phyloP scores from a whole-genome alignment of 2,329 filamentous ascomycete species.

The Cryphonectria parasitica region DNA sequence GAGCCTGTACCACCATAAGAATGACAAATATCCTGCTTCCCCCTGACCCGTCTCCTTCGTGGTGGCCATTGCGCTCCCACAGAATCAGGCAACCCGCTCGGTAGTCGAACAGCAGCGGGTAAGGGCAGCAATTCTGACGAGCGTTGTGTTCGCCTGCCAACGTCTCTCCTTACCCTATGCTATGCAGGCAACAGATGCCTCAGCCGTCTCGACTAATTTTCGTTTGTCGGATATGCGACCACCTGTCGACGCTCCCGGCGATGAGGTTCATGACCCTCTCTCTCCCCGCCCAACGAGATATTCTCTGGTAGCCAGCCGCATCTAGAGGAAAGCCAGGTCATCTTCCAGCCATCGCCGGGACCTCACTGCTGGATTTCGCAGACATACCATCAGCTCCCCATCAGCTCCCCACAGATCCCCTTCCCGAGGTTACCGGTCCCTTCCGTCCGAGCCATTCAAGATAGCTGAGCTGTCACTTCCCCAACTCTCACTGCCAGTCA shows the following conservation, averaged over 20 bases:
- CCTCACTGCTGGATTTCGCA: slow-evolving; percentile 14
- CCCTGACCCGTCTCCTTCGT: slow-evolving; percentile 13
- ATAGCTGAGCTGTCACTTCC: slow-evolving; percentile 1
- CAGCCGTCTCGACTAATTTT: slow-evolving; percentile 8
- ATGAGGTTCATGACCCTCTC: slow-evolving; percentile 12
- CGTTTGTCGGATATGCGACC: slow-evolving; percentile 20
- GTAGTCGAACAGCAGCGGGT: slow-evolving; percentile 22
- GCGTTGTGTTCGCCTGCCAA: neutral
- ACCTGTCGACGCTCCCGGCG: slow-evolving; percentile 15
- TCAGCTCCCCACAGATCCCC: slow-evolving; percentile 4
- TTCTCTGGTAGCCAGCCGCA: slow-evolving; percentile 6
- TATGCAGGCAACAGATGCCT: slow-evolving; percentile 14
- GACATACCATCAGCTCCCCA: slow-evolving; percentile 4
- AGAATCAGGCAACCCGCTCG: neutral
- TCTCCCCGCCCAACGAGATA: slow-evolving; percentile 11
- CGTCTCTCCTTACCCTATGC: neutral
- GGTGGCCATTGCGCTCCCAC: slow-evolving; percentile 9
- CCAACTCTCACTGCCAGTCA: neutral
- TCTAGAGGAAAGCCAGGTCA: slow-evolving; percentile 10
- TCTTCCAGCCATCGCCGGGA: slow-evolving; percentile 7
- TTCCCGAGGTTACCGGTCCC: slow-evolving; percentile 20
- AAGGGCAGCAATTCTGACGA: slow-evolving; percentile 18
- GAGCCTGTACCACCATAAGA: slow-evolving; percentile 27
- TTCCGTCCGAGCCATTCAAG: slow-evolving; percentile 20
- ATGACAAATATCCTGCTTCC: slow-evolving; percentile 18